Percentiles rank a stretch among this genome's conserved stretches.
Conservation (phyloP, 2,329 filamentous ascomycete species). For the Paramyrothecium sp. region DNA sequence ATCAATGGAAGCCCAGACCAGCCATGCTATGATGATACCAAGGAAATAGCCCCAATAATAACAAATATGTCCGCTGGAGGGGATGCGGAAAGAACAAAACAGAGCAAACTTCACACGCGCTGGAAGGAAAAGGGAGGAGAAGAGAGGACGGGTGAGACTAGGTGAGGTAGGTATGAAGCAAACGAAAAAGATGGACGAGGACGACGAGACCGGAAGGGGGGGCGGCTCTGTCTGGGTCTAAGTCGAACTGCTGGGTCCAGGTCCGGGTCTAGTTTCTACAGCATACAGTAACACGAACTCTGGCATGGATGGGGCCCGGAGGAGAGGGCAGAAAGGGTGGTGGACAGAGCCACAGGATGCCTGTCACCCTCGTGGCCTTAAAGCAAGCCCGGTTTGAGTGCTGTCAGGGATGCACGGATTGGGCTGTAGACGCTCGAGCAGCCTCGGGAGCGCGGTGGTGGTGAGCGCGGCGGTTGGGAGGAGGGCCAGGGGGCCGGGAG, state of each 20-base stretch:
- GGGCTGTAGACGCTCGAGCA: slow-evolving; percentile 11
- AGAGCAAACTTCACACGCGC: background rate
- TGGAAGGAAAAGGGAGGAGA: background rate
- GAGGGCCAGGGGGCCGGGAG: background rate
- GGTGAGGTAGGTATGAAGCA: background rate
- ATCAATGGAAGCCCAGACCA: background rate
- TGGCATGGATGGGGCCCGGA: too few relatives aligned
- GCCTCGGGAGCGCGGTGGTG: background rate
- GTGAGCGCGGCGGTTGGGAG: background rate
- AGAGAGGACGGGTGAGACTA: background rate
- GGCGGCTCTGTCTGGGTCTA: too few relatives aligned
- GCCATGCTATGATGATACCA: background rate
- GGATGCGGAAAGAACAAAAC: background rate
- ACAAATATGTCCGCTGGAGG: background rate
- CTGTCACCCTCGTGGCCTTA: background rate
- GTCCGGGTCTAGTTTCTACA: too few relatives aligned
- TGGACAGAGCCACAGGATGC: background rate
- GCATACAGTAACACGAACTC: too few relatives aligned
- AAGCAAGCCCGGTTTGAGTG: background rate
- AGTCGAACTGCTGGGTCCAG: too few relatives aligned
- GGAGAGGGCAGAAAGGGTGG: too few relatives aligned
- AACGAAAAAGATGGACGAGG: background rate
- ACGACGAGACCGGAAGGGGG: background rate
- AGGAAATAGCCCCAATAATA: background rate
- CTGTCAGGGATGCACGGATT: slow-evolving; percentile 29